phyloP scores from a whole-genome alignment of 2,329 filamentous ascomycete genomes.

The Pseudopithomyces chartarum region DNA sequence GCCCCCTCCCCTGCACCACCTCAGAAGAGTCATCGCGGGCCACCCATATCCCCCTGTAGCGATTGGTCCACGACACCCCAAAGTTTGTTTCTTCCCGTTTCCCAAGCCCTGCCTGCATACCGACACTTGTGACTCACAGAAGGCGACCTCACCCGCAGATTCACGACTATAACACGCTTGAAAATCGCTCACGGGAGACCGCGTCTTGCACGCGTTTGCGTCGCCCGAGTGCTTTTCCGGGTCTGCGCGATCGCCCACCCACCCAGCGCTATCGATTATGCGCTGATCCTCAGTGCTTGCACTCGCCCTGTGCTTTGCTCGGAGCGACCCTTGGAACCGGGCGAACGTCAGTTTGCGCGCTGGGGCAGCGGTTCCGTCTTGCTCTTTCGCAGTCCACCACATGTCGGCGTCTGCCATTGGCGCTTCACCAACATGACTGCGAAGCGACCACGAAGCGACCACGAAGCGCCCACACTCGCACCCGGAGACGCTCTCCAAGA shows the following conservation, averaged over 20 bases:
- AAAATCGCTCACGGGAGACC: slow-evolving; percentile 29
- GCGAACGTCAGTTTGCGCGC: slow-evolving; percentile 29
- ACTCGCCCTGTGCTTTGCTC: slow-evolving; percentile 14
- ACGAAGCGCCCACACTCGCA: slow-evolving; percentile 31
- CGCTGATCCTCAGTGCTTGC: slow-evolving; percentile 13
- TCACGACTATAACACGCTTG: slow-evolving; percentile 48
- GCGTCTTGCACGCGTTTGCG: slow-evolving; percentile 38
- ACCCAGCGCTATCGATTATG: slow-evolving; percentile 18
- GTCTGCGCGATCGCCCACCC: slow-evolving; percentile 37
- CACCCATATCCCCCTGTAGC: no score
- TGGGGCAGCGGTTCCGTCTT: slow-evolving; percentile 11
- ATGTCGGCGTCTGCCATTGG: slow-evolving; percentile 26
- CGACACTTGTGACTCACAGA: slow-evolving; percentile 40
- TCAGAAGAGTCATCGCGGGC: slow-evolving; percentile 40
- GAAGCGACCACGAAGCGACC: slow-evolving; percentile 37
- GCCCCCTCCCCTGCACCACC: slow-evolving; percentile 19
- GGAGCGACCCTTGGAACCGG: slow-evolving; percentile 3
- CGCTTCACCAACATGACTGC: neutral
- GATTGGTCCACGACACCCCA: slow-evolving; percentile 37
- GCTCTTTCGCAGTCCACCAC: slow-evolving; percentile 16
- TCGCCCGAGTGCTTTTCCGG: slow-evolving; percentile 25
- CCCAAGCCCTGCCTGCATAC: slow-evolving; percentile 26
- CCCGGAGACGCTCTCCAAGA: slow-evolving; percentile 30
- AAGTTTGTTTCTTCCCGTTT: slow-evolving; percentile 47
- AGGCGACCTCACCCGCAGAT: slow-evolving; percentile 26